Evolutionary conservation across 2,329 filamentous ascomycete species (phyloP), one percentile per base, ranked within the genome.

Genomic region (Leptosphaerulina australis): DNA sequence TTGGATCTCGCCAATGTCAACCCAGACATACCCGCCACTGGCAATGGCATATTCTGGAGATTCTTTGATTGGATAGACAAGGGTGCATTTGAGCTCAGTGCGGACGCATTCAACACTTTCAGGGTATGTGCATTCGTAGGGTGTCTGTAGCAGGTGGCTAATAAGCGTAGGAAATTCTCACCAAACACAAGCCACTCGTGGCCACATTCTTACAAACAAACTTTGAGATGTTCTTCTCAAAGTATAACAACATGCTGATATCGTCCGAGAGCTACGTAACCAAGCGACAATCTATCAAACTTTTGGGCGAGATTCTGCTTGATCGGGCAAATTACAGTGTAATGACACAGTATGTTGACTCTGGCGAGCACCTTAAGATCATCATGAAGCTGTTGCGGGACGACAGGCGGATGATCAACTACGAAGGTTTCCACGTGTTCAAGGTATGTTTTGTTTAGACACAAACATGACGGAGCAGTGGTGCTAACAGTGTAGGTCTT

Each of bases 341-440:
- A 69, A 99, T 99, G 94, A 97, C 93, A 49, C 86, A 88, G 56
- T 99, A 97, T 70, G 94, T 99, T 50, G 92, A 96, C 72, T 87
- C 88, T 38, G 92, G 92, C 53, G 93, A 97, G 70, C 92, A 99
- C 69, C 83, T 99, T 63, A 99, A 99, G 77, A 88, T 97, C 58
- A 94, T 92, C 77, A 99, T 99, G 94, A 97, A 96, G 73, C 81
- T 99, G 52, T 79, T 99, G 54, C 87, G 91, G 61, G 94, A 97
- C 72, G 93, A 97, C 73, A 85, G 93, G 62, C 94, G 96, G 74
- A 99, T 99, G 92, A 94, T 99, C 55, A 94, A 97, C 75, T 99
- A 99, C 72, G 94, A 99, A 73, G 94, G 92, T 6, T 99, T 99
- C 73, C 94, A 99, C 71, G 93, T 99, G 31, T 99, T 99, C 82